phyloP scores from a whole-genome alignment of 2,329 filamentous ascomycete genomes.

The Ophiostoma australiae region DNA sequence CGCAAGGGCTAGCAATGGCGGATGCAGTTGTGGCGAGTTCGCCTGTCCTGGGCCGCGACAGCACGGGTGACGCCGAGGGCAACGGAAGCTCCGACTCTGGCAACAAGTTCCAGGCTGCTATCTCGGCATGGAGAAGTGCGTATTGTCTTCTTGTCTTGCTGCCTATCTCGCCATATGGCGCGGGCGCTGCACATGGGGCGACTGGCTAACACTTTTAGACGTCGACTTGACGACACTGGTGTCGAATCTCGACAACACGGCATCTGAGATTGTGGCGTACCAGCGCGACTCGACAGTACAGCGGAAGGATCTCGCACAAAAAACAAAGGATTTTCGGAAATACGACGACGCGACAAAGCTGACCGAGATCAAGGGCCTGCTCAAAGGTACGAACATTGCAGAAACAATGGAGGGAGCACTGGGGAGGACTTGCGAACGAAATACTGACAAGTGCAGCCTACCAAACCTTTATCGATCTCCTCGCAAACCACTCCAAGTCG shows the following conservation, averaged over 20 bases:
- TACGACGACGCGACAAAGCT: conserved; percentile 85
- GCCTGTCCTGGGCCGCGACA: conserved; percentile 19
- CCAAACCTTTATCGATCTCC: conserved; percentile 92
- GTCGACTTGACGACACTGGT: conserved; percentile 83
- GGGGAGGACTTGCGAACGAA: background rate
- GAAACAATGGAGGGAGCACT: background rate
- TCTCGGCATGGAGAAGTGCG: conserved; percentile 91
- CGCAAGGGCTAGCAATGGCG: conserved; percentile 24
- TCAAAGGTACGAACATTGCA: conserved; percentile 61
- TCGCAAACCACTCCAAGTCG: conserved; percentile 93
- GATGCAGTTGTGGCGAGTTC: conserved; percentile 24
- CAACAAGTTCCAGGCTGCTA: conserved; percentile 96
- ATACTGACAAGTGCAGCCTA: conserved; percentile 57
- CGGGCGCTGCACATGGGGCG: background rate
- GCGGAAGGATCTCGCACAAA: conserved; percentile 94
- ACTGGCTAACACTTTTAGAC: conserved; percentile 45
- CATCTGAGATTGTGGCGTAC: conserved; percentile 89
- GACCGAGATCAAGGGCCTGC: conserved; percentile 76
- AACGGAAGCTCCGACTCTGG: conserved; percentile 42
- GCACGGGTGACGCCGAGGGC: conserved; percentile 13
- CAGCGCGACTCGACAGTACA: conserved; percentile 95
- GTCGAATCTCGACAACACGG: conserved; percentile 80
- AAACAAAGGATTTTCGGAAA: conserved; percentile 97
- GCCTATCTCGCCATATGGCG: background rate
- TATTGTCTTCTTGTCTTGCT: background rate